Evolutionary conservation across 306 rosid genomes (phyloP), one percentile per base, ranked within the genome.

Genomic region (Prunus davidiana): DNA sequence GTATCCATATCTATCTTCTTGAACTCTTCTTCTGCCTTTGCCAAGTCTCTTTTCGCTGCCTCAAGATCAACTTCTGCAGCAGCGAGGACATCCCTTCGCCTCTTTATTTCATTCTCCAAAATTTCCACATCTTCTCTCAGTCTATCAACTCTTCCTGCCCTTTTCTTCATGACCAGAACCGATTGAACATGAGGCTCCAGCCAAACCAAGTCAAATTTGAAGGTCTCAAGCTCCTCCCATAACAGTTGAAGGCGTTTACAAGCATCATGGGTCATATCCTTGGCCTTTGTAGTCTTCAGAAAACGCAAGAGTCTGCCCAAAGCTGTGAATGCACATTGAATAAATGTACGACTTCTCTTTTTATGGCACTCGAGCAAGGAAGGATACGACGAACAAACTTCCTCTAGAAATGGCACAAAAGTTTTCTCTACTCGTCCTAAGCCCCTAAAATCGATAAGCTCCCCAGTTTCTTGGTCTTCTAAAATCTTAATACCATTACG

Each of bases 321-420:
- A 16, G 60, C 41, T 50, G n/a, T 69, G 60, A 69, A 69, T 69
- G 73, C 61, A 22, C 73, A 69, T 69, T 50, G 45, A 69, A 7
- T 28, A 16, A 69, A 27, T 3, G 2, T 18, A 10, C 16, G 10
- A 49, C 60, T 49, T 10, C 61, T 69, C 20, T 49, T 69, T 16
- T 2, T 49, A 2, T 49, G 73, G 73, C 73, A 9, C n/a, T 49
- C 45, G 18, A 69, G 27, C 60, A 69, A 69, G 2, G 60, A 25
- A 69, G 73, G 61, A 51, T 50, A 9, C 10, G 5, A 69, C 8
- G 30, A 49, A 27, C 61, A 69, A n/a, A 49, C 61, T 50, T 69
- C 73, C 61, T 69, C 58, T 8, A 69, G 73, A 34, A 69, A 12
- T 49, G 61, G 73, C 50, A 69, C 61, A 69, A 15, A 27, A 27